phyloP scores from a whole-genome alignment of 1,139 yeast genomes.

The Groenewaldozyma auringiensis region DNA sequence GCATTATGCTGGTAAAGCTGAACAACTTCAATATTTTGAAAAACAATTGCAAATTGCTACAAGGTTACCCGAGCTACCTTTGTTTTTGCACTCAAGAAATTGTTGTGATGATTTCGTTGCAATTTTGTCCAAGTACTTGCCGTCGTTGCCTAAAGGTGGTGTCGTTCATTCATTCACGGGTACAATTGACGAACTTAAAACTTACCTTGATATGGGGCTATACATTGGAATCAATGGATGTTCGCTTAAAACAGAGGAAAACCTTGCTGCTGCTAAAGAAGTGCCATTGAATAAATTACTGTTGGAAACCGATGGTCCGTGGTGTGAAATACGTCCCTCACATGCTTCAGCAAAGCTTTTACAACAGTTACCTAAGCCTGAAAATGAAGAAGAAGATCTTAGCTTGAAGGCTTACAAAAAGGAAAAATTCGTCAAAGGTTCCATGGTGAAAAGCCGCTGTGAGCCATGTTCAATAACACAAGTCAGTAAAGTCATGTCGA shows the following conservation, averaged over 20 bases:
- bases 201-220: slow-evolving; percentile 51
- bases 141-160: slow-evolving; percentile 39
- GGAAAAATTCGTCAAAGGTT: slow-evolving; percentile 42
- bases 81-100: slow-evolving; percentile 83
- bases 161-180: slow-evolving; percentile 97
- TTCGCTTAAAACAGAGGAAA: slow-evolving; percentile 71
- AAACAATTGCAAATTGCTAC: slow-evolving; percentile 57
- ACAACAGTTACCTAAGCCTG: neutral
- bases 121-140: slow-evolving; percentile 52
- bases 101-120: slow-evolving; percentile 74
- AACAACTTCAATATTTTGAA: slow-evolving; percentile 60
- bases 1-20: slow-evolving; percentile 59
- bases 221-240: slow-evolving; percentile 88
- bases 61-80: slow-evolving; percentile 49
- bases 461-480: slow-evolving; percentile 83
- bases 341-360: slow-evolving; percentile 60
- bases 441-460: slow-evolving; percentile 74
- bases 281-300: slow-evolving; percentile 64
- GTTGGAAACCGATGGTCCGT: slow-evolving; percentile 95
- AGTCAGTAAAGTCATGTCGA: slow-evolving; percentile 72
- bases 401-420: slow-evolving; percentile 61
- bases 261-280: slow-evolving; percentile 52
- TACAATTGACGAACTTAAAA: slow-evolving; percentile 48
- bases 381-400: slow-evolving; percentile 33
- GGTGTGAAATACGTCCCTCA: slow-evolving; percentile 89